Percentiles rank a stretch among this genome's conserved stretches.
Evolutionary conservation across 2,329 filamentous ascomycete species (phyloP).

Genomic region (Cercospora sojina): DNA sequence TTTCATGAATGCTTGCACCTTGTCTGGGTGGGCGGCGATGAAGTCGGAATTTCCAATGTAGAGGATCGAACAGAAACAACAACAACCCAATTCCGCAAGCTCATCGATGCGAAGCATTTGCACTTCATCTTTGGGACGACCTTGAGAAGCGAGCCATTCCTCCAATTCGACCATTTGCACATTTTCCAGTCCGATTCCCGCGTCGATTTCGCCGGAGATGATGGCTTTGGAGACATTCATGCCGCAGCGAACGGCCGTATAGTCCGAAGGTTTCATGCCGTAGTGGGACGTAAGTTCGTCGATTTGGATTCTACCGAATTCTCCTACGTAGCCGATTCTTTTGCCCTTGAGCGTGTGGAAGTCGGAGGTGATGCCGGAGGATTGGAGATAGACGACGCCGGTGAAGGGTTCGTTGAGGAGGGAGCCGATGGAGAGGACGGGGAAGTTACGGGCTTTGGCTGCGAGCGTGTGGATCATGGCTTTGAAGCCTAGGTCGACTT

Average conservation of each 20-base stretch:
- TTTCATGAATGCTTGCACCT: slow-evolving; percentile 66
- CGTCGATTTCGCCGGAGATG: slow-evolving; percentile 69
- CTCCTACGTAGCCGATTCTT: slow-evolving; percentile 75
- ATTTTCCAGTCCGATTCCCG: slow-evolving; percentile 75
- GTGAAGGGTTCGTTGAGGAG: slow-evolving; percentile 79
- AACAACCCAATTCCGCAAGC: slow-evolving; percentile 75
- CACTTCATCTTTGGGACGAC: slow-evolving; percentile 64
- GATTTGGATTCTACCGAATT: slow-evolving; percentile 69
- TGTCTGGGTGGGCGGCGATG: slow-evolving; percentile 63
- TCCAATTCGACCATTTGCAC: slow-evolving; percentile 81
- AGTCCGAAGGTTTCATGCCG: slow-evolving; percentile 69
- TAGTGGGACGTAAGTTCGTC: slow-evolving; percentile 78
- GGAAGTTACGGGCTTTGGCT: slow-evolving; percentile 74
- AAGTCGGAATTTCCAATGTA: slow-evolving; percentile 78
- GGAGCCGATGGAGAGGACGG: slow-evolving; percentile 69
- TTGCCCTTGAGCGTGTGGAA: slow-evolving; percentile 74
- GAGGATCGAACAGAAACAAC: slow-evolving; percentile 79
- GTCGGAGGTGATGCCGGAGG: slow-evolving; percentile 70
- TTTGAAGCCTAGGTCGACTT: slow-evolving; percentile 77
- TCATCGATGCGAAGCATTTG: slow-evolving; percentile 81
- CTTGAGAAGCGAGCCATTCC: slow-evolving; percentile 67
- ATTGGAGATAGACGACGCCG: slow-evolving; percentile 73
- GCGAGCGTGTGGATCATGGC: slow-evolving; percentile 82
- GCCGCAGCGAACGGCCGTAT: slow-evolving; percentile 73
- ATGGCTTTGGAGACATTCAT: slow-evolving; percentile 81